Evolutionary conservation across 1,284 basidiomycete genomes (phyloP).

Genomic region (Phlebopus sp.): DNA sequence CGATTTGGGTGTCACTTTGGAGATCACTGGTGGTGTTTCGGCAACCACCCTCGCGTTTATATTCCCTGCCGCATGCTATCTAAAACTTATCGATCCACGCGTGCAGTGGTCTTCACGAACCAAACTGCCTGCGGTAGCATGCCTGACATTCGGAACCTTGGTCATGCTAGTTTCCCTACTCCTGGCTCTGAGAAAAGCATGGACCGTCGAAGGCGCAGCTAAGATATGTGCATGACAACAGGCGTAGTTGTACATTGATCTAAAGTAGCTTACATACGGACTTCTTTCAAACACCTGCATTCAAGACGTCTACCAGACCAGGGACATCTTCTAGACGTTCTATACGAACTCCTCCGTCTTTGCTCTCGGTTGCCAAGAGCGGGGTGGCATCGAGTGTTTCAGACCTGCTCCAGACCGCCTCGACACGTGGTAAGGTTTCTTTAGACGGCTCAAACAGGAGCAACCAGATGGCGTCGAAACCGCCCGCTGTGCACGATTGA

Average conservation of each 20-base stretch:
- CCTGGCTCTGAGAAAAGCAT: slow-evolving; percentile 73
- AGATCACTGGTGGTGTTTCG: slow-evolving; percentile 93
- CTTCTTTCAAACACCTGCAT: slow-evolving; percentile 19
- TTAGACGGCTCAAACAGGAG: slow-evolving; percentile 70
- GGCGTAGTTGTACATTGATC: slow-evolving; percentile 14
- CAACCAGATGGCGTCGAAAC: slow-evolving; percentile 96
- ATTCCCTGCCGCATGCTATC: slow-evolving; percentile 86
- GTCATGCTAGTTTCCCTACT: slow-evolving; percentile 81
- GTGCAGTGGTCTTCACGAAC: slow-evolving; percentile 63
- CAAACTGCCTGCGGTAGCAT: slow-evolving; percentile 74
- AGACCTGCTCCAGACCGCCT: slow-evolving; percentile 70
- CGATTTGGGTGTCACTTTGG: slow-evolving; percentile 95
- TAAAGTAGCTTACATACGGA: slow-evolving; percentile 7
- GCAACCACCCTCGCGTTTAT: slow-evolving; percentile 95
- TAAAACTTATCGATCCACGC: slow-evolving; percentile 63
- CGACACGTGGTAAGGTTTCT: slow-evolving; percentile 53
- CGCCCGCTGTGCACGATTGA: slow-evolving; percentile 67
- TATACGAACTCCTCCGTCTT: slow-evolving; percentile 64
- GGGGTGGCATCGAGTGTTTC: slow-evolving; percentile 68
- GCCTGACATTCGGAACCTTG: slow-evolving; percentile 70
- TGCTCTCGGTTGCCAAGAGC: slow-evolving; percentile 73
- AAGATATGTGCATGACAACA: slow-evolving; percentile 57
- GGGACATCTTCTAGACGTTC: slow-evolving; percentile 60
- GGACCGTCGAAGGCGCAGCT: slow-evolving; percentile 66
- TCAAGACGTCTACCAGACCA: slow-evolving; percentile 55